Base-by-base conservation (phyloP, 1,284 basidiomycete species). In the Leccinum huronense region DNA sequence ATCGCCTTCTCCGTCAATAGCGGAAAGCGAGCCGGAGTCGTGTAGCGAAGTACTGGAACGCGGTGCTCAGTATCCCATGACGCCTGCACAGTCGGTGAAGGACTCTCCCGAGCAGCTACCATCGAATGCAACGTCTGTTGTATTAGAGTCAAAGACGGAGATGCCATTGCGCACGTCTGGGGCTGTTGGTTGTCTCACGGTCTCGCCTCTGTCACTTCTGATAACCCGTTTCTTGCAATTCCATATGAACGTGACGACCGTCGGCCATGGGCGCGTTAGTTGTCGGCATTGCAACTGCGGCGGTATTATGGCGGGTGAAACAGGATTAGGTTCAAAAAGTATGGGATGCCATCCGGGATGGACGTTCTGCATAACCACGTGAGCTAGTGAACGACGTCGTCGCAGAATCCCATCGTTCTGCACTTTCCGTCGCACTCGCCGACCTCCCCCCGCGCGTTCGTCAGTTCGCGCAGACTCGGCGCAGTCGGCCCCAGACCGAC, bases 251-350 rank as follows among this genome's bases (percentile, higher is more conserved):
- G 72, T 82, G 63, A 71, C 72, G 66, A 80, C 85, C 23, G 23
- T 27, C 23, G 5, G 85, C 83, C 3, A 74, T 86, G 3, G 87
- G 87, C 5, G 82, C 88, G 5, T 70, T 89, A 11, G 79, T 89
- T 1, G 73, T 89, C 36, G 80, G 84, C 59, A 82, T 86, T 4
- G 86, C 85, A 8, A 86, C 86, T 3, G 87, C 83, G n/a, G 87
- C 86, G 3, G 87, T 89, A 53, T 76, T 87, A 70, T 89, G 86
- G 85, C 80, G 85, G 64, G 84, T 87, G n/a, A 86, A 84, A 71
- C 77, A 80, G 31, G 80, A 81, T 60, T 78, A 72, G 60, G 67
- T 59, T 31, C 19, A 27, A 56, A 66, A 66, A 58, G 30, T 48
- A 64, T 66, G 66, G 51, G 61, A 64, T 66, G 23, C 23, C 53